Evolutionary conservation across 2,329 filamentous ascomycete species (phyloP).

Genomic region (Shiraia bambusicola): DNA sequence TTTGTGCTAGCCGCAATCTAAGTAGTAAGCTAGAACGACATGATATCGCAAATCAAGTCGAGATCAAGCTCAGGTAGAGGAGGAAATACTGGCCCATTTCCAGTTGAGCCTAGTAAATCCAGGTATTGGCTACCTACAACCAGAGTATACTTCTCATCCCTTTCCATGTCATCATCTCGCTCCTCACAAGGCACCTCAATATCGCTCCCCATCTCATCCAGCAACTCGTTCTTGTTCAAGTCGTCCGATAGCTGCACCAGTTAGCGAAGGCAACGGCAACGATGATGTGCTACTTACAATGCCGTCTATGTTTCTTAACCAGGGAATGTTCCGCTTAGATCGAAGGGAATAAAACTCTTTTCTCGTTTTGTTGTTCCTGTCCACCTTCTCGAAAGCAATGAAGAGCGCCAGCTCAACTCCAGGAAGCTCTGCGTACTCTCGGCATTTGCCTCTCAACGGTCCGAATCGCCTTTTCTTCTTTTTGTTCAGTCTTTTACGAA

Average conservation of each 20-base stretch:
- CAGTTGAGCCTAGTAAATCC: background rate
- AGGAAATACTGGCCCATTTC: background rate
- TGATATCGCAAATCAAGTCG: background rate
- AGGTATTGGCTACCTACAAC: background rate
- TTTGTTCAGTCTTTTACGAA: background rate
- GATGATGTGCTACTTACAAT: background rate
- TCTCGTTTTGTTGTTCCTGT: slow-evolving; percentile 1
- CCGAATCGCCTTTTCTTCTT: slow-evolving; percentile 1
- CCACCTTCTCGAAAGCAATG: background rate
- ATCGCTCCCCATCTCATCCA: background rate
- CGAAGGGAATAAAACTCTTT: slow-evolving; percentile 1
- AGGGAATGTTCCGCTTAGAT: background rate
- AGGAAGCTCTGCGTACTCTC: background rate
- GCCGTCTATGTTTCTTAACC: background rate
- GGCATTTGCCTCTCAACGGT: background rate
- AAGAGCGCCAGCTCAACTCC: slow-evolving; percentile 1
- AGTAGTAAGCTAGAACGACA: background rate
- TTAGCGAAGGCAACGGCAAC: background rate
- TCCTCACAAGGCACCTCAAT: background rate
- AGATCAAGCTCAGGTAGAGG: slow-evolving; percentile 1
- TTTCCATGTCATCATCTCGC: slow-evolving; percentile 1
- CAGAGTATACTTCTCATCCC: background rate
- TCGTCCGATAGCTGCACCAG: background rate
- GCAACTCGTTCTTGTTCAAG: background rate
- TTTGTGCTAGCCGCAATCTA: background rate